Conservation (phyloP, 352 stramenopile genomes). For the Phytophthora fragariae region DNA sequence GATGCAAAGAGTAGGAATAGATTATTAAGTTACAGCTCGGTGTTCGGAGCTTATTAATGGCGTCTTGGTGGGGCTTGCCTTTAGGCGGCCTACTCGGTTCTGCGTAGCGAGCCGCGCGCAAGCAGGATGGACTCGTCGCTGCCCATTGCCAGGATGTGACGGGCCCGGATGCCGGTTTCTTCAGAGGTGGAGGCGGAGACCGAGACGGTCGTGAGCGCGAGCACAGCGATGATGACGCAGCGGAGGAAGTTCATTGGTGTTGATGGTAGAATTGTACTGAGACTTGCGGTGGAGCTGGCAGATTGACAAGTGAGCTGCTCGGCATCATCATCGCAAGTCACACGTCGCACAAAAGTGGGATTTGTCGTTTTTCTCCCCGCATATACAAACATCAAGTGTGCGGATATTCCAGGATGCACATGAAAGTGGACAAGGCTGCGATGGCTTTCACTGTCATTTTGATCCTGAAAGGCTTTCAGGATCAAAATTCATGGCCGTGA, state of each 20-base stretch:
- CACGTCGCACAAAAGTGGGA: conserved; percentile 1
- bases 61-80: not conserved
- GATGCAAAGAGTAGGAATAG: conserved; percentile 1
- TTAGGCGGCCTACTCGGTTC: conserved; percentile 11
- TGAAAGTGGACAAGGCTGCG: not conserved
- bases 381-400: not conserved
- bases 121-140: conserved; percentile 39
- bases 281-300: conserved; percentile 6
- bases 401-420: not conserved
- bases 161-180: conserved; percentile 27
- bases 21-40: conserved; percentile 26
- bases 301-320: conserved; percentile 26
- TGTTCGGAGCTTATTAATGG: not conserved
- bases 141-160: conserved; percentile 37
- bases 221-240: conserved; percentile 3
- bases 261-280: not conserved
- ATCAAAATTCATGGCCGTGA: not conserved
- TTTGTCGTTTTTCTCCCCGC: not conserved
- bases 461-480: not conserved
- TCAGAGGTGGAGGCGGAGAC: not conserved
- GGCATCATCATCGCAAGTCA: conserved; percentile 4
- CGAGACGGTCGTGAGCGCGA: not conserved
- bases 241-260: conserved; percentile 26
- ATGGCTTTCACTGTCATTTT: not conserved
- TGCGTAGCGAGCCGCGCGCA: conserved; percentile 17